A percentile compares a stretch with the other conserved stretches of the same genome.
Evolutionary conservation across 139 green algal genomes (phyloP).

Genomic region (Chlamydomonas sp.): DNA sequence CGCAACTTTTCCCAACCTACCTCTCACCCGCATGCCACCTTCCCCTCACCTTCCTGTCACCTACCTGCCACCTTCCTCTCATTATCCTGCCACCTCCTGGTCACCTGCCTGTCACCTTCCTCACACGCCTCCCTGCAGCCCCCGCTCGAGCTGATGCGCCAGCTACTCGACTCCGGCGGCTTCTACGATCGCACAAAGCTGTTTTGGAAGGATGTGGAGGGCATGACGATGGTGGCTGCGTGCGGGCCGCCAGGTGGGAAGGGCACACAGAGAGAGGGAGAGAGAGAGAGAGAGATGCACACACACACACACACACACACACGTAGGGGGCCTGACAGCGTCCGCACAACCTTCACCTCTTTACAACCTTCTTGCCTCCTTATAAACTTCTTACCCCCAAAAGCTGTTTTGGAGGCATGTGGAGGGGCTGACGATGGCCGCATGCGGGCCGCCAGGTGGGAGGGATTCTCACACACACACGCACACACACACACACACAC

Average conservation of each 20-base stretch:
- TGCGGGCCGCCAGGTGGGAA: slow-evolving; percentile 71
- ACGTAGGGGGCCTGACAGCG: background rate
- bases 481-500: too few relatives aligned
- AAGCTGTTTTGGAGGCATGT: slow-evolving; percentile 83
- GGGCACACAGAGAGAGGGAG: slow-evolving; percentile 49
- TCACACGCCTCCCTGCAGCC: too few relatives aligned
- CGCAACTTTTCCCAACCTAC: too few relatives aligned
- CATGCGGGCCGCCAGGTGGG: slow-evolving; percentile 71
- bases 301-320: too few relatives aligned
- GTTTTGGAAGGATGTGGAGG: slow-evolving; percentile 78
- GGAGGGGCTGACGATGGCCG: slow-evolving; percentile 51
- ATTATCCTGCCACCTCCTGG: too few relatives aligned
- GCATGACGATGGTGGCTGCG: slow-evolving; percentile 46
- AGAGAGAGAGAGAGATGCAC: too few relatives aligned
- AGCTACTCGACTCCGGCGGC: slow-evolving; percentile 71
- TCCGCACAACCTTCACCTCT: background rate
- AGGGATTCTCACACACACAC: too few relatives aligned
- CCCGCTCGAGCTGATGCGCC: slow-evolving; percentile 70
- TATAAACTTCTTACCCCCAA: too few relatives aligned
- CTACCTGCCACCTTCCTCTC: too few relatives aligned
- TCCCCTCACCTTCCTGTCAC: too few relatives aligned
- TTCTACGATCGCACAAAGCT: slow-evolving; percentile 78
- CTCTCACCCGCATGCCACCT: too few relatives aligned
- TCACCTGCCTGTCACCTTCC: too few relatives aligned
- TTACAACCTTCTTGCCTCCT: background rate